Base-by-base conservation (phyloP, 257 asterid species). In the Petunia axillaris region DNA sequence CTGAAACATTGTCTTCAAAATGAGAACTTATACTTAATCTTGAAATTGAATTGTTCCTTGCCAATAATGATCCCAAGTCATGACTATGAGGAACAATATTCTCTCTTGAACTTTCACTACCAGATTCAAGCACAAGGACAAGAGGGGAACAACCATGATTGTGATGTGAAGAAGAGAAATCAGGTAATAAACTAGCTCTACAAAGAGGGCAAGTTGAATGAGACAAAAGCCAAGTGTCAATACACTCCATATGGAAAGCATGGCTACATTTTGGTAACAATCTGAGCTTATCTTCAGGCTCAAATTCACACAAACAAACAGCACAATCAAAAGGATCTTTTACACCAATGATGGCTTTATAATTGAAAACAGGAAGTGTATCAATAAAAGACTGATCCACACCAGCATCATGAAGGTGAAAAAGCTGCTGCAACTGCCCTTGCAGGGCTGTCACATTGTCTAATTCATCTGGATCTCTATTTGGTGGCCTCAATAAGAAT, bases 191-290 rank as follows among this genome's bases (percentile, higher is more conserved):
- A 64, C 85, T 90, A 36, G 93, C 93, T 81, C 99, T 90, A 81
- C 99, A 95, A n/a, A 95, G 88, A 6, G 99, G 99, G 81, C 99
- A 95, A 82, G 99, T 93, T 4, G 99, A 93, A 76, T 95, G 98
- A 1, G 98, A 93, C 85, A 93, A 80, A 2, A 95, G 90, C 99
- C 99, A 95, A 46, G 99, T 95, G 53, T 95, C 99, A 54, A 95
- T 95, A 52, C 99, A 95, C 5, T 89, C 98, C 96, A 93, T 89
- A 87, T 95, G 99, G 81, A 95, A 95, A 40, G 99, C 99, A 79
- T 95, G 99, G 89, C 97, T 95, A 75, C 98, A 95, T 83, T 92
- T 90, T 1, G 98, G 98, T 52, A 95, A 82, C 79, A 92, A 78
- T 75, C 98, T 87, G 1, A 95, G 94, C 65, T 90, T 91, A 84